Conservation (phyloP, 768 basidiomycete species). For the Rubroboletus pulcherrimus region DNA sequence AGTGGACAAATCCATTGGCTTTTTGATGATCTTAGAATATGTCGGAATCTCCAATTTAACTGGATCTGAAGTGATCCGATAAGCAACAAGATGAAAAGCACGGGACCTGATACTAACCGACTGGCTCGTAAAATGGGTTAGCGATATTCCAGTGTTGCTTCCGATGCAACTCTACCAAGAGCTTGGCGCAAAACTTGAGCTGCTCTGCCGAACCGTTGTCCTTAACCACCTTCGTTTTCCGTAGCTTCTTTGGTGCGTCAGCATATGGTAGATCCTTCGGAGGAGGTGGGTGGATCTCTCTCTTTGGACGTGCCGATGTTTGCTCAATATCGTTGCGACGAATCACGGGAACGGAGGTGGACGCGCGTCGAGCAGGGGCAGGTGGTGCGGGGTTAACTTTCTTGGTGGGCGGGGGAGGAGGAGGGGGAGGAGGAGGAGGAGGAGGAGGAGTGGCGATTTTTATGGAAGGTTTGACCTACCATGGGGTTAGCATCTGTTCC, state of each 20-base stretch:
- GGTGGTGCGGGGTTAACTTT: conserved; percentile 32
- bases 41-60: conserved; percentile 73
- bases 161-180: conserved; percentile 71
- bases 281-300: conserved; percentile 95
- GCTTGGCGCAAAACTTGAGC: conserved; percentile 74
- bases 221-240: conserved; percentile 56
- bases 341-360: conserved; percentile 78
- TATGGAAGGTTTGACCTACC: conserved; percentile 41
- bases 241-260: conserved; percentile 66
- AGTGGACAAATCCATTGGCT: conserved; percentile 92
- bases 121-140: conserved; percentile 88
- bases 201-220: conserved; percentile 77
- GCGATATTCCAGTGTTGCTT: conserved; percentile 75
- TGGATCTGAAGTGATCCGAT: conserved; percentile 51
- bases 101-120: conserved; percentile 61
- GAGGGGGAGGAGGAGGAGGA: conserved; percentile 38
- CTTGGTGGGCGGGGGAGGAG: conserved; percentile 36
- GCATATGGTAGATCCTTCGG: conserved; percentile 87
- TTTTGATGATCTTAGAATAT: conserved; percentile 86
- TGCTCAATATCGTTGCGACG: conserved; percentile 66
- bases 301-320: conserved; percentile 78
- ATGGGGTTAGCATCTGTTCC: conserved; percentile 12
- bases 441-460: conserved; percentile 38
- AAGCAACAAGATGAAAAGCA: neutral
- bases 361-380: conserved; percentile 60